A percentile compares a stretch with the other conserved stretches of the same genome.
These are phyloP conservation scores for Cocos nucifera DNA, from an alignment of 176 grass and related monocot genomes.

Conservation along the genomic window DNA sequence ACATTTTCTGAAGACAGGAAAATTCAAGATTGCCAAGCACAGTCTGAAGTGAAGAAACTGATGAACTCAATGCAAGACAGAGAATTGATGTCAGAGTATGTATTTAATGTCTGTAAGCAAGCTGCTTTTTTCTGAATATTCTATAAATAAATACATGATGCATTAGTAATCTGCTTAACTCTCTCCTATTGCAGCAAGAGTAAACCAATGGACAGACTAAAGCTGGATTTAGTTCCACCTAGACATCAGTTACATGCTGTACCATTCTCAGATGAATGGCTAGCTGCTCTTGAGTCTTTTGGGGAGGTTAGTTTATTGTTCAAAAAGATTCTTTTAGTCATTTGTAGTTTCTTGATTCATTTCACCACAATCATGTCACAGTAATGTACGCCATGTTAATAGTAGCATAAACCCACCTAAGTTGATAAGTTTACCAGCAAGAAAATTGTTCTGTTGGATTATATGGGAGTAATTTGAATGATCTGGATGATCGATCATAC, in stretches of 20 bases:
- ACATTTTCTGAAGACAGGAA: slow-evolving; percentile 17
- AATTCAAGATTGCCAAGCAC: slow-evolving; percentile 11
- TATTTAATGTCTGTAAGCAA: neutral
- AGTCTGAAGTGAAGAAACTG: neutral
- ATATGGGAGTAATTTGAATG: no score
- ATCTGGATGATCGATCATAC: no score
- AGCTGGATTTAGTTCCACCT: slow-evolving; percentile 22
- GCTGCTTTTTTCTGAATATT: neutral
- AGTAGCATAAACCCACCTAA: no score
- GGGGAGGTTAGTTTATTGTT: slow-evolving; percentile 58
- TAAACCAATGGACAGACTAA: slow-evolving; percentile 11
- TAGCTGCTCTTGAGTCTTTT: slow-evolving; percentile 57
- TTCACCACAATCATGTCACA: no score
- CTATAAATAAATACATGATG: slow-evolving; percentile 8
- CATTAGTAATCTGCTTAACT: slow-evolving; percentile 15
- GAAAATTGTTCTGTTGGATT: no score
- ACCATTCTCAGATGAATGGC: slow-evolving; percentile 87
- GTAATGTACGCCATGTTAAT: no score
- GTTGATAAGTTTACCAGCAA: no score
- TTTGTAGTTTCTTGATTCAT: neutral
- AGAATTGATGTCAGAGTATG: slow-evolving; percentile 10
- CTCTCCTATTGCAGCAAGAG: slow-evolving; percentile 32
- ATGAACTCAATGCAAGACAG: neutral
- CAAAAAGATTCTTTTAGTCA: neutral
- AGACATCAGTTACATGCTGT: slow-evolving; percentile 38